A percentile compares a stretch with the other conserved stretches of the same genome.
Conservation (phyloP, 2,329 filamentous ascomycete species). For the Hypocrella siamensis region DNA sequence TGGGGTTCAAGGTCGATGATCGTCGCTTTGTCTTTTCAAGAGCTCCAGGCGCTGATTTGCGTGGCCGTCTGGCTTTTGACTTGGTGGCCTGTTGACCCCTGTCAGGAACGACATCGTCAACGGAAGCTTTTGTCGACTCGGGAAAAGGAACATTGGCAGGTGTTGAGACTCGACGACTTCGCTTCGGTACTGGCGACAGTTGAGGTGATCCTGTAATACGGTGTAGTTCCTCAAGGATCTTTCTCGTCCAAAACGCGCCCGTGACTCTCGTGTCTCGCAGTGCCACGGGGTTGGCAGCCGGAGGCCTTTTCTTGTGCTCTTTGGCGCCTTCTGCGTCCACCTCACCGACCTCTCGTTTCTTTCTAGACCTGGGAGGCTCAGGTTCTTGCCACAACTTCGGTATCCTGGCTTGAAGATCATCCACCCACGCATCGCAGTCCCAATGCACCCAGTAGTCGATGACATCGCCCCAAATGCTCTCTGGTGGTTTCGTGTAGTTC, state of each 20-base stretch:
- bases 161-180: constrained; percentile 8
- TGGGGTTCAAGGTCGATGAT: constrained; percentile 19
- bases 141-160: constrained; percentile 1
- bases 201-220: constrained; percentile 16
- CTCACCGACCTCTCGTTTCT: constrained; percentile 16
- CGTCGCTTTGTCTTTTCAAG: constrained; percentile 14
- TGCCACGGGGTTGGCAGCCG: constrained; percentile 23
- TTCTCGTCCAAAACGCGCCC: constrained; percentile 26
- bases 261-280: constrained; percentile 29
- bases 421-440: constrained; percentile 62
- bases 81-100: constrained; percentile 5
- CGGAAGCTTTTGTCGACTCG: background rate
- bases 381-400: constrained; percentile 43
- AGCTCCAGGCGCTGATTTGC: constrained; percentile 24
- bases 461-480: constrained; percentile 56
- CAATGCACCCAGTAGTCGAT: constrained; percentile 62
- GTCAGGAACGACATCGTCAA: background rate
- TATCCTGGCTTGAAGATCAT: constrained; percentile 42
- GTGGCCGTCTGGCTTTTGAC: constrained; percentile 15
- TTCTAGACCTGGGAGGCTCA: constrained; percentile 25
- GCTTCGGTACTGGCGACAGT: too few species aligned
- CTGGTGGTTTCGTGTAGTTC: constrained; percentile 55
- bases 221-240: constrained; percentile 23
- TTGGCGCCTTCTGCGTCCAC: constrained; percentile 10
- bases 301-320: constrained; percentile 15